phyloP scores from a whole-genome alignment of 768 basidiomycete species.

The Russula ochroleuca region DNA sequence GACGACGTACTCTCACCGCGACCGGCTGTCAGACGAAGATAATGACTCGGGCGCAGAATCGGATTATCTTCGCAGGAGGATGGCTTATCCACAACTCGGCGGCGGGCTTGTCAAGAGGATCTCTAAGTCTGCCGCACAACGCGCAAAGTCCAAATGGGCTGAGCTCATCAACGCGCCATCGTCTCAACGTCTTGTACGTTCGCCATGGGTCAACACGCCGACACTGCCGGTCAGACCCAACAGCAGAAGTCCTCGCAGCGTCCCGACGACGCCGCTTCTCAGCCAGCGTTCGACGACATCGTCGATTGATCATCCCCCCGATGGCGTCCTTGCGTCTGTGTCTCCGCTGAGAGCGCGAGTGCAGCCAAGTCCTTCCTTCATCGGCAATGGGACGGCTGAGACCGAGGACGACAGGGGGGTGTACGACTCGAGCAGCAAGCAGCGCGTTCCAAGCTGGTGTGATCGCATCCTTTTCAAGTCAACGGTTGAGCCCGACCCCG shows the following conservation, averaged over 20 bases:
- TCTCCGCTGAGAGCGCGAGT: conserved; percentile 1
- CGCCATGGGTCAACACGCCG: conserved; percentile 3
- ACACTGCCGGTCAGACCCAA: background rate
- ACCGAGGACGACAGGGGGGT: conserved; percentile 55
- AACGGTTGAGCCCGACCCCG: conserved; percentile 49
- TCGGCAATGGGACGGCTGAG: conserved; percentile 37
- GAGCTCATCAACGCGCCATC: conserved; percentile 20
- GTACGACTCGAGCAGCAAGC: conserved; percentile 78
- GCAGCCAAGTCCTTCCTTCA: conserved; percentile 18
- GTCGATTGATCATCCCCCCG: background rate
- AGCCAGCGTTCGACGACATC: background rate
- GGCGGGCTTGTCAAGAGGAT: conserved; percentile 25
- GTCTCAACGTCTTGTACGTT: conserved; percentile 6
- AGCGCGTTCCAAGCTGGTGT: conserved; percentile 85
- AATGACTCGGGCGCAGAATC: conserved; percentile 27
- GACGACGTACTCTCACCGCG: conserved; percentile 37
- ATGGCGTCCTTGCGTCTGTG: background rate
- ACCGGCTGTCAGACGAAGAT: conserved; percentile 22
- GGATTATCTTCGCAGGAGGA: conserved; percentile 17
- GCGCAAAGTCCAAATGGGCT: conserved; percentile 26
- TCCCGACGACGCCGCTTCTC: conserved; percentile 22
- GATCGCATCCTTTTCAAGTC: conserved; percentile 83
- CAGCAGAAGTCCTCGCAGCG: conserved; percentile 1
- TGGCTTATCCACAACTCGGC: conserved; percentile 8
- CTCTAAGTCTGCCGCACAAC: conserved; percentile 26